Evolutionary conservation across 1,284 basidiomycete species (phyloP).

Genomic region (Exsudoporus floridanus): DNA sequence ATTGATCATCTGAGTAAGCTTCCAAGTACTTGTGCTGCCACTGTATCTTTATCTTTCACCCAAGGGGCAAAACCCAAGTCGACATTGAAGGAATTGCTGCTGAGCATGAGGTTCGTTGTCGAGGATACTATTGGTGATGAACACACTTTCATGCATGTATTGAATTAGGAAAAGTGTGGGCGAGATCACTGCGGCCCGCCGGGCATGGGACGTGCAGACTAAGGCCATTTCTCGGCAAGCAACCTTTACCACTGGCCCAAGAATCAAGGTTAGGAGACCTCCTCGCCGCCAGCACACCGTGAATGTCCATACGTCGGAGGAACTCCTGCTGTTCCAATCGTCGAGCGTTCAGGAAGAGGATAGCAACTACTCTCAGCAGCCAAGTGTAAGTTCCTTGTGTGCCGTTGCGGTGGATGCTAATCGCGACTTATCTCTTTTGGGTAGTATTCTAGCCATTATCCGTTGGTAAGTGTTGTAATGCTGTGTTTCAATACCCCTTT

Average conservation of each 20-base stretch:
- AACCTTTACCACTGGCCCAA: conserved; percentile 16
- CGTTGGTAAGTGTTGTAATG: conserved; percentile 15
- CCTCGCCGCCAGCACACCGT: conserved; percentile 17
- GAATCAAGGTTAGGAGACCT: background rate
- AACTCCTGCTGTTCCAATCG: background rate
- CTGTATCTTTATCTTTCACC: background rate
- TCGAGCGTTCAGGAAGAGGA: background rate
- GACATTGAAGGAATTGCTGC: conserved; percentile 22
- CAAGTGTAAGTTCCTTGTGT: conserved; percentile 14
- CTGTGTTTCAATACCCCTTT: background rate
- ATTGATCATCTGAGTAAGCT: conserved; percentile 29
- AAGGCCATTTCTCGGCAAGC: conserved; percentile 10
- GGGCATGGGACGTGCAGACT: conserved; percentile 4
- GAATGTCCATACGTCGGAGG: conserved; percentile 3
- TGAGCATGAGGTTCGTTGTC: conserved; percentile 25
- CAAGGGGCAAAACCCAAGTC: conserved; percentile 25
- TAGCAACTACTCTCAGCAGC: conserved; percentile 19
- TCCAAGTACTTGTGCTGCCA: background rate
- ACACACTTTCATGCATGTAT: background rate
- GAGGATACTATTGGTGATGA: background rate
- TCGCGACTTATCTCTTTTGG: background rate
- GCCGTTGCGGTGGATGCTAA: background rate
- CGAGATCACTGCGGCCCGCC: conserved; percentile 18
- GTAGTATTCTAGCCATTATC: conserved; percentile 29
- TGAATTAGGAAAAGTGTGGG: conserved; percentile 21